Evolutionary conservation across 345 rosid genomes (phyloP), one percentile per base, ranked within the genome.

Genomic region (Pelargonium nanum): DNA sequence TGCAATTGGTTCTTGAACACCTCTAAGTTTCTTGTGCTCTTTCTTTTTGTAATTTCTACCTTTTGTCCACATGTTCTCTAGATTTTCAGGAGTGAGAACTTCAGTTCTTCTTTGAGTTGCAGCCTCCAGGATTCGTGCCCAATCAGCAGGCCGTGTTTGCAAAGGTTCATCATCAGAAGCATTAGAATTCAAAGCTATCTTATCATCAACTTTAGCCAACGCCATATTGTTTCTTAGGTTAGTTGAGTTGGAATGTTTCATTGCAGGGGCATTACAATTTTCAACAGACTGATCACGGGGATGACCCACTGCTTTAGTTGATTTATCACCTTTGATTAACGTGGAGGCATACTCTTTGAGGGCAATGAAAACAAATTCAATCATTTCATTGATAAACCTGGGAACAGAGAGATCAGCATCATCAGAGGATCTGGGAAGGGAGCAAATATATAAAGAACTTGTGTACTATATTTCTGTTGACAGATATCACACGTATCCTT

Each of bases 41-140:
- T 81, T 86, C 80, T 60, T 85, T 73, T 83, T 88, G 67, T 90
- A 88, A 69, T 88, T 81, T 74, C 91, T 86, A 79, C 99, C 99
- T 80, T 82, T 90, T 1, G 97, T 80, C 97, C 99, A 94, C 97
- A 94, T 78, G 70, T 88, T 90, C 65, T 94, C 99, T 64, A 94
- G 97, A 82, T 94, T 94, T 77, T 94, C 96, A 60, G 99, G 99
- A 20, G 82, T 64, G 66, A 94, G 97, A 83, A 94, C 77, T 84
- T 94, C 96, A 22, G 95, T 78, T 85, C 96, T 86, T 71, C 95
- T 88, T 71, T 90, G 91, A 23, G 93, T 86, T 9, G 90, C 95
- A 1, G 82, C 93, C 79, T 90, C 95, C 58, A 88, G 80, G 68
- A 66, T 55, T 67, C 81, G 79, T 62, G 93, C 95, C 97, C 97